Evolutionary conservation across 352 stramenopile genomes (phyloP), one percentile per base, ranked within the genome.

Genomic region (Pythium oligandrum): DNA sequence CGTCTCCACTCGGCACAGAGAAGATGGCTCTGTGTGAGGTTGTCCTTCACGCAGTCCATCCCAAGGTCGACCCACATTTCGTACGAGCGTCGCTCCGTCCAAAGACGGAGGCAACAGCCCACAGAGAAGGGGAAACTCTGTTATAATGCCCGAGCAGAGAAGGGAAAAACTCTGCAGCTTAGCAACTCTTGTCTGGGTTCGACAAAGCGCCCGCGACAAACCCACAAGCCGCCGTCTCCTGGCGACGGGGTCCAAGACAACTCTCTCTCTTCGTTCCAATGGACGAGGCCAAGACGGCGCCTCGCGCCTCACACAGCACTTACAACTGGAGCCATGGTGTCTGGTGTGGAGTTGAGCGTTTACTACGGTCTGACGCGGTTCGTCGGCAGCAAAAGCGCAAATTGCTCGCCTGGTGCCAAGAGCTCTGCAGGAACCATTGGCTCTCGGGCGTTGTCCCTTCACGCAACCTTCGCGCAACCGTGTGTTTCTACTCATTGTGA

Each of bases 41-140:
- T 26, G 17, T 26, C 17, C 17, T 26, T 26, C 17, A 26, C 17
- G 17, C 17, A 26, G 17, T 26, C 17, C 17, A 26, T 26, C 17
- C 17, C 17, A 26, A 26, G 17, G 17, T 26, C 17, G 17, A 26
- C 17, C 17, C 17, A 26, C 17, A 26, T 26, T 26, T 26, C 17
- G 17, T 26, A 26, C 17, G 17, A 26, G 17, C 17, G 17, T 26
- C 17, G 17, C 17, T 26, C 17, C 17, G 17, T 26, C 17, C 17
- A 26, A 26, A 26, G 17, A 26, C 17, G 17, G 17, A 26, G 17
- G 17, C 17, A 26, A 26, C 17, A 26, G 17, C 17, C 17, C 17
- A 26, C 83, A 94, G 79, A 92, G 79, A 94, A 91, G 74, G 75
- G 68, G 86, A 61, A 92, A 26, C 83, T 92, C 83, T 93, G 83